Conservation (phyloP, 768 basidiomycete genomes). For the Mycena filopes region DNA sequence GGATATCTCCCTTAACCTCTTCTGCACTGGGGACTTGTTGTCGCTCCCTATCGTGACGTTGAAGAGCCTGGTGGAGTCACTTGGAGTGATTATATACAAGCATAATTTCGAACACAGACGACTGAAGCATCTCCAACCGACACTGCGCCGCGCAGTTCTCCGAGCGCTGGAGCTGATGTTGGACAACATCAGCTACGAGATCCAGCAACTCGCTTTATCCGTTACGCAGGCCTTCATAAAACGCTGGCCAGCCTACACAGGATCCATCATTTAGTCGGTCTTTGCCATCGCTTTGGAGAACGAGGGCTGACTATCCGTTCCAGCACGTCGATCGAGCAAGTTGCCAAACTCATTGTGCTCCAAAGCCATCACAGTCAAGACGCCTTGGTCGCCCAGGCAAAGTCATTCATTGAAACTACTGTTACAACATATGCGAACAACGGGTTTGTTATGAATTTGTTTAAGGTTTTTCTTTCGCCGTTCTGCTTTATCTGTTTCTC, state of each 20-base stretch:
- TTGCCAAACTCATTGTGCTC: slow-evolving; percentile 57
- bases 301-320: neutral
- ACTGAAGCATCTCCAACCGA: slow-evolving; percentile 64
- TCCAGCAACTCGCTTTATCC: slow-evolving; percentile 73
- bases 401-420: slow-evolving; percentile 62
- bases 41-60: slow-evolving; percentile 64
- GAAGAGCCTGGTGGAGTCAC: slow-evolving; percentile 70
- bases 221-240: slow-evolving; percentile 71
- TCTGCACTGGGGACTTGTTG: slow-evolving; percentile 57
- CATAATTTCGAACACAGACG: slow-evolving; percentile 71
- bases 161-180: slow-evolving; percentile 62
- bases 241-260: slow-evolving; percentile 63
- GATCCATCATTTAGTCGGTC: slow-evolving; percentile 63
- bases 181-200: slow-evolving; percentile 69
- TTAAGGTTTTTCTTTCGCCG: slow-evolving; percentile 56
- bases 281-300: neutral
- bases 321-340: slow-evolving; percentile 63
- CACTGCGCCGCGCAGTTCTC: slow-evolving; percentile 63
- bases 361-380: slow-evolving; percentile 66
- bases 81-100: slow-evolving; percentile 77
- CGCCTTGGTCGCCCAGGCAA: slow-evolving; percentile 66
- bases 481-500: neutral
- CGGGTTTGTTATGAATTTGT: slow-evolving; percentile 66
- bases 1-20: slow-evolving; percentile 65
- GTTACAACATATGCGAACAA: slow-evolving; percentile 64